Conservation (phyloP, 2,329 filamentous ascomycete species). For the Trichoderma polysporum region DNA sequence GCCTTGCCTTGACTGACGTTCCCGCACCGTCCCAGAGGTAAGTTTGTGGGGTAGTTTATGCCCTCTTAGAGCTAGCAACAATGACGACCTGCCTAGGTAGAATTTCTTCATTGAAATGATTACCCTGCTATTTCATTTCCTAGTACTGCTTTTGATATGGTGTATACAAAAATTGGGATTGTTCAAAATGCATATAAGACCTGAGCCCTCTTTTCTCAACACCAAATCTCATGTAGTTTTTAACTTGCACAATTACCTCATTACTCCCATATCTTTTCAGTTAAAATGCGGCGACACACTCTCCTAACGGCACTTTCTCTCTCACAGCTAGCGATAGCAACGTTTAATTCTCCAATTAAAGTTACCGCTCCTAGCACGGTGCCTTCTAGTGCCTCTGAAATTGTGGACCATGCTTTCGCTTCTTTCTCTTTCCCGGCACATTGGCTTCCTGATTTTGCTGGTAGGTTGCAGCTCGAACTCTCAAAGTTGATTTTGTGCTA, state of each 20-base stretch:
- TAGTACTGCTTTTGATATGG: not conserved
- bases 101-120: not conserved
- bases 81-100: not conserved
- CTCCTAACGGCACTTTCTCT: not conserved
- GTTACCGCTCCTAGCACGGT: not conserved
- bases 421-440: constrained; percentile 8
- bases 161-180: not conserved
- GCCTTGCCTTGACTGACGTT: not conserved
- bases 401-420: constrained; percentile 8
- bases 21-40: not conserved
- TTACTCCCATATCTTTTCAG: not conserved
- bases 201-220: not conserved
- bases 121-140: not conserved
- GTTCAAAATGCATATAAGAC: not conserved
- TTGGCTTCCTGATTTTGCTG: constrained; percentile 8
- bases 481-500: not conserved
- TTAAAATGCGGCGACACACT: not conserved
- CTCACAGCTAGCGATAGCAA: not conserved
- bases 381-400: not conserved
- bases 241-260: too few relatives aligned
- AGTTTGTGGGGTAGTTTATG: not conserved
- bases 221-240: too few relatives aligned
- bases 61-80: not conserved
- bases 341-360: not conserved
- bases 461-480: not conserved